Percentiles rank a stretch among this genome's conserved stretches.
phyloP scores from a whole-genome alignment of 768 basidiomycete genomes.

The Leccinum imitatum region DNA sequence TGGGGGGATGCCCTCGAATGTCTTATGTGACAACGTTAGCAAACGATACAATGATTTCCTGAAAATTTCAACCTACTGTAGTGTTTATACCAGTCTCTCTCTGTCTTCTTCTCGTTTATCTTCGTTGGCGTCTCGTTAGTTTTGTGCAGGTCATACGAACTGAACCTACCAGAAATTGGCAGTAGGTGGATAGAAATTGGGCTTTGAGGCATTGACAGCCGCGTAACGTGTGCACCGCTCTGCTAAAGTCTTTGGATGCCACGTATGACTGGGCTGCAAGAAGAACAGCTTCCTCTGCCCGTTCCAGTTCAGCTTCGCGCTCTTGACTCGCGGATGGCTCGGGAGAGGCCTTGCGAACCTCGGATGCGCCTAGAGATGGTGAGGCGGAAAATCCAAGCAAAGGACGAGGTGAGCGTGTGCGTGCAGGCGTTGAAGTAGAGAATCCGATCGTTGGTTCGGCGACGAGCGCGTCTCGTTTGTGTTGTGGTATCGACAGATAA shows the following conservation, averaged over 20 bases:
- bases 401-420: slow-evolving; percentile 42
- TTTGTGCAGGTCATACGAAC: neutral
- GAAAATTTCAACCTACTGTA: slow-evolving; percentile 50
- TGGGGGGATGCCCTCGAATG: slow-evolving; percentile 65
- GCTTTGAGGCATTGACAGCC: slow-evolving; percentile 70
- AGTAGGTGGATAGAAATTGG: slow-evolving; percentile 75
- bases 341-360: slow-evolving; percentile 1
- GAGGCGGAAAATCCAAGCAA: slow-evolving; percentile 36
- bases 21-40: slow-evolving; percentile 38
- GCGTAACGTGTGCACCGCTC: slow-evolving; percentile 65
- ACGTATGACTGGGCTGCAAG: slow-evolving; percentile 71
- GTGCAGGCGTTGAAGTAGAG: slow-evolving; percentile 61
- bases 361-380: slow-evolving; percentile 28
- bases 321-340: slow-evolving; percentile 28
- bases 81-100: slow-evolving; percentile 83
- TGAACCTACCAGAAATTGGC: slow-evolving; percentile 77
- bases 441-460: slow-evolving; percentile 36
- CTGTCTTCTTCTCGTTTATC: slow-evolving; percentile 82
- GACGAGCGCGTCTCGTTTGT: slow-evolving; percentile 40
- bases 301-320: slow-evolving; percentile 49
- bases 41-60: neutral
- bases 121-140: slow-evolving; percentile 31
- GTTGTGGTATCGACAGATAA: slow-evolving; percentile 54
- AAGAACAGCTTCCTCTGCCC: slow-evolving; percentile 70
- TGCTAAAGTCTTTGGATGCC: slow-evolving; percentile 73